Base-by-base conservation (phyloP, 345 rosid genomes). In the Linum trigynum region DNA sequence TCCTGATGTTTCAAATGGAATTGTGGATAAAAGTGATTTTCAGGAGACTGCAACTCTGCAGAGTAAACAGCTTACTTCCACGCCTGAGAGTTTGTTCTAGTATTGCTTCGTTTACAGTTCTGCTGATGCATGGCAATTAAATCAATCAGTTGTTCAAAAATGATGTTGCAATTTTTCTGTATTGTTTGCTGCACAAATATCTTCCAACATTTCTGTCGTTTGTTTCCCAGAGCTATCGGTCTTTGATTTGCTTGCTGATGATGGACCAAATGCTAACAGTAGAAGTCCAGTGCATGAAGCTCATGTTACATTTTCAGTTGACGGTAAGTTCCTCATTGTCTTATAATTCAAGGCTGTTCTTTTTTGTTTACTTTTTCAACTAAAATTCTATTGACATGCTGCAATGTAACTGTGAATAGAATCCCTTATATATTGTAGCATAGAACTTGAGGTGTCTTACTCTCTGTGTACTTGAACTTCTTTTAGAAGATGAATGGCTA, bases 261-360 rank as follows among this genome's bases (percentile, higher is more conserved):
- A 81, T 76, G 84, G 72, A 62, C 53, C 77, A 55, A 78, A 74
- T 69, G 71, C 38, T 75, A 60, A 64, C 48, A 82, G 72, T 65
- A 73, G 64, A 66, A 57, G 63, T 76, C 77, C 80, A 57, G 78
- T 64, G 55, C 70, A 65, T 70, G 97, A 91, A 75, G 71, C 85
- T 69, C 90, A 91, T 74, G 84, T 82, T 77, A 88, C 97, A 63
- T 86, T 91, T 76, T 86, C 97, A 79, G 81, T 88, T 66, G 84
- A 85, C 73, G 97, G 97, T 91, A 83, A 64, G 65, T 9, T 55
- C 65, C 41, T 15, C 56, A 43, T 40, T 64, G 39, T 17, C 61
- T 53, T 8, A 55, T 45, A 58, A 55, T 38, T 59, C 10, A 39
- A 51, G 57, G 37, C 36, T 12, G 48, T 41, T 42, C 59, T 50